Percentiles rank a stretch among this genome's conserved stretches.
Conservation (phyloP, 352 stramenopile genomes). For the Globisporangium spinosum region DNA sequence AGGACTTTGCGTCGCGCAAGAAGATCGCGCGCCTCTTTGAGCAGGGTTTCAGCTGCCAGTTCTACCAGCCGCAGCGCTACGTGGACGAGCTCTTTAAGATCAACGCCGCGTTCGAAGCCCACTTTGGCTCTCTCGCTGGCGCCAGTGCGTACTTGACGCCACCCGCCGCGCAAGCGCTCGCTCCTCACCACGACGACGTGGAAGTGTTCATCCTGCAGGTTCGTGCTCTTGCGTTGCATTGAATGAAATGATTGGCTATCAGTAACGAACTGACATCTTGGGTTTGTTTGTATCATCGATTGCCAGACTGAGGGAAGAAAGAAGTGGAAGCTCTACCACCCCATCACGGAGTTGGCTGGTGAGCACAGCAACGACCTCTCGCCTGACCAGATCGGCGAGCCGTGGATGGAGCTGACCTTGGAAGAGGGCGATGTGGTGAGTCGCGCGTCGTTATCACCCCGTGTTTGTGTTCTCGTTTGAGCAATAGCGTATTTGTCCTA, state of each 20-base stretch:
- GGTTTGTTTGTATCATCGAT: neutral
- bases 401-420: slow-evolving; percentile 80
- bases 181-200: slow-evolving; percentile 82
- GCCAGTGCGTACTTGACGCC: slow-evolving; percentile 81
- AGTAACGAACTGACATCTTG: neutral
- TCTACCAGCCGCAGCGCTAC: slow-evolving; percentile 87
- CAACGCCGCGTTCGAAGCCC: slow-evolving; percentile 75
- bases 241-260: neutral
- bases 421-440: slow-evolving; percentile 74
- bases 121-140: slow-evolving; percentile 74
- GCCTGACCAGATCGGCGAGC: slow-evolving; percentile 58
- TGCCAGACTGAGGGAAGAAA: slow-evolving; percentile 76
- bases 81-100: slow-evolving; percentile 65
- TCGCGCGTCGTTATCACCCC: neutral
- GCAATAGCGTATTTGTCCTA: neutral
- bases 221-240: neutral
- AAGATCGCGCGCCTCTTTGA: slow-evolving; percentile 63
- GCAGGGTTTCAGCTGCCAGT: slow-evolving; percentile 80
- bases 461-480: neutral
- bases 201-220: slow-evolving; percentile 82
- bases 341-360: slow-evolving; percentile 62
- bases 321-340: slow-evolving; percentile 86
- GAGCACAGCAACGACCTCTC: slow-evolving; percentile 79
- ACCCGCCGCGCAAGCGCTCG: slow-evolving; percentile 72
- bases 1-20: slow-evolving; percentile 43